Percentiles rank a stretch among this genome's conserved stretches.
Conservation (phyloP, 2,329 filamentous ascomycete genomes). For the Calonectria ilicicola region DNA sequence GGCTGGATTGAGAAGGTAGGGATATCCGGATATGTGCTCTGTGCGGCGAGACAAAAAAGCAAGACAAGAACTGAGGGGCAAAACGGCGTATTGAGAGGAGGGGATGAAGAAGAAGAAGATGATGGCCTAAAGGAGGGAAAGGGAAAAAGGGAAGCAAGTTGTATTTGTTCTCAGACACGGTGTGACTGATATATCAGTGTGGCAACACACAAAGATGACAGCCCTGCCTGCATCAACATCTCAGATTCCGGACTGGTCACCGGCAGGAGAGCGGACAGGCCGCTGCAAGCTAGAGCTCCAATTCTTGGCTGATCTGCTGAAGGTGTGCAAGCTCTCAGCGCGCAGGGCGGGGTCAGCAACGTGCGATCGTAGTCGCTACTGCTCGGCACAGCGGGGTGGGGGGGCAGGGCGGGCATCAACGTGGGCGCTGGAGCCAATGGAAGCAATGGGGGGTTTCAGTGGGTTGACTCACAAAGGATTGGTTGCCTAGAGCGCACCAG, state of each 20-base stretch:
- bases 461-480: background rate
- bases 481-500: background rate
- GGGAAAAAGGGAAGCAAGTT: background rate
- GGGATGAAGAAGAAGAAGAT: background rate
- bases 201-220: slow-evolving; percentile 1
- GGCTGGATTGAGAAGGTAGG: slow-evolving; percentile 4
- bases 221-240: background rate
- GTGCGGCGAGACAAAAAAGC: background rate
- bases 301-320: background rate
- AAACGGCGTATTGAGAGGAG: background rate
- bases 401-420: background rate
- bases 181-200: slow-evolving; percentile 6
- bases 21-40: background rate
- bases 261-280: background rate
- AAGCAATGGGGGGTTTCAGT: background rate
- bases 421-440: background rate
- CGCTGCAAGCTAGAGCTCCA: background rate
- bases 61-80: background rate
- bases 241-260: background rate
- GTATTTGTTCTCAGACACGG: background rate
- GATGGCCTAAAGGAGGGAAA: background rate
- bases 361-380: background rate
- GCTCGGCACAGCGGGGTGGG: background rate
- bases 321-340: background rate
- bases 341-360: slow-evolving; percentile 3